Percentiles rank a stretch among this genome's conserved stretches.
Evolutionary conservation across 768 basidiomycete species (phyloP).

Genomic region (Amanita pallidorosea): DNA sequence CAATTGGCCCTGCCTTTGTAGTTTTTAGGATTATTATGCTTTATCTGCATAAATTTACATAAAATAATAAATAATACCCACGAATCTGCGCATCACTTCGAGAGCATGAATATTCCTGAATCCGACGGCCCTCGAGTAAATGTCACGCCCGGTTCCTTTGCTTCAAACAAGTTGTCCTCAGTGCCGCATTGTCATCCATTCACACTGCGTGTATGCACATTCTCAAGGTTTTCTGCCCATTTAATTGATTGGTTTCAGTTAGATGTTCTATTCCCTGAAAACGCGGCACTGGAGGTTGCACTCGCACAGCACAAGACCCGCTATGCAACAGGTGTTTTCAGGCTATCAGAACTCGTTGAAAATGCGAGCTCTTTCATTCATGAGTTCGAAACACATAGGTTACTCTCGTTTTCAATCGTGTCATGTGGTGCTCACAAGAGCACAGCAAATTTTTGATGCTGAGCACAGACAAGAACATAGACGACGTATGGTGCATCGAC

Average conservation of each 20-base stretch:
- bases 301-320: slow-evolving; percentile 17
- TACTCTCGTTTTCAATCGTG: slow-evolving; percentile 2
- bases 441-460: slow-evolving; percentile 28
- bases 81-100: neutral
- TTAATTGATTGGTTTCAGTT: slow-evolving; percentile 27
- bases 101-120: slow-evolving; percentile 7
- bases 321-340: slow-evolving; percentile 2
- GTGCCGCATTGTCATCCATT: slow-evolving; percentile 37
- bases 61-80: slow-evolving; percentile 2
- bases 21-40: slow-evolving; percentile 2
- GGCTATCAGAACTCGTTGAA: slow-evolving; percentile 10
- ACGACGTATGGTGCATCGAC: slow-evolving; percentile 67
- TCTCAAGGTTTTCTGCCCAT: neutral
- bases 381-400: slow-evolving; percentile 17
- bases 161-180: slow-evolving; percentile 19
- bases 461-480: slow-evolving; percentile 19
- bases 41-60: neutral
- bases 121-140: slow-evolving; percentile 14
- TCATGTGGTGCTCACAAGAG: neutral
- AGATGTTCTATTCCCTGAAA: slow-evolving; percentile 49
- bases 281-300: slow-evolving; percentile 22
- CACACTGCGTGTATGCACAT: slow-evolving; percentile 35
- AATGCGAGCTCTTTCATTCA: slow-evolving; percentile 21
- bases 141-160: slow-evolving; percentile 11
- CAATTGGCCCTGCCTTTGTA: neutral